Evolutionary conservation across 495 filamentous ascomycete species (phyloP).

Genomic region (Chaetomidium leptoderma): DNA sequence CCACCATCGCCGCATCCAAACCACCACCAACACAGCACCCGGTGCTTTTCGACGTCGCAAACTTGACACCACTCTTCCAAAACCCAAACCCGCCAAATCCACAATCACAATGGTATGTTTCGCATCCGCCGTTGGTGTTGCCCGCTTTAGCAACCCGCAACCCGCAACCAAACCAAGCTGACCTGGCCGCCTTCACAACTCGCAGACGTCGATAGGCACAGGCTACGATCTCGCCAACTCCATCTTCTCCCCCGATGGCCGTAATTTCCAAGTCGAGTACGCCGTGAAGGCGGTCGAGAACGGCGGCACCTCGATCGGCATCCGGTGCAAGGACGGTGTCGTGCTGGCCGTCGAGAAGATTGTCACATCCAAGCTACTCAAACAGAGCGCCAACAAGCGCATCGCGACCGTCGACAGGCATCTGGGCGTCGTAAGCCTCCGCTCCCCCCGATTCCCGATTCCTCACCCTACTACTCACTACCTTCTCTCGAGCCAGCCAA

Average conservation of each 20-base stretch:
- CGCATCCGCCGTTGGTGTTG: background rate
- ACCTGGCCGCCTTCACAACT: slow-evolving; percentile 9
- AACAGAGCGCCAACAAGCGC: slow-evolving; percentile 88
- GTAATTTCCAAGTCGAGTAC: slow-evolving; percentile 99
- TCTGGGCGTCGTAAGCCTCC: slow-evolving; percentile 74
- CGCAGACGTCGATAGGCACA: slow-evolving; percentile 96
- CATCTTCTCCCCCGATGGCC: slow-evolving; percentile 96
- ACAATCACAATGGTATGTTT: slow-evolving; percentile 24
- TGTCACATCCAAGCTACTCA: slow-evolving; percentile 88
- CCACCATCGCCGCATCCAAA: slow-evolving; percentile 14
- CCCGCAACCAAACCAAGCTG: background rate
- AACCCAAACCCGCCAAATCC: background rate
- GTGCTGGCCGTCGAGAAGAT: slow-evolving; percentile 96
- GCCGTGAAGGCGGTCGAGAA: slow-evolving; percentile 98
- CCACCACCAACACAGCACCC: slow-evolving; percentile 7
- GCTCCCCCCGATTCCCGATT: background rate
- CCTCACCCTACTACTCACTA: background rate
- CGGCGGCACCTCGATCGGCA: slow-evolving; percentile 92
- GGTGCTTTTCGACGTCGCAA: background rate
- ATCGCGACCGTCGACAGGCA: slow-evolving; percentile 93
- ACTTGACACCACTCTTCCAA: background rate
- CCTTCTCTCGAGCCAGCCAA: slow-evolving; percentile 4
- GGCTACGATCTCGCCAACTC: slow-evolving; percentile 99
- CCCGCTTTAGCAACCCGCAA: background rate
- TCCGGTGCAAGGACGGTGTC: slow-evolving; percentile 94